A percentile compares a stretch with the other conserved stretches of the same genome.
phyloP scores from a whole-genome alignment of 768 basidiomycete species.

The Holtermanniella nyarrowii region DNA sequence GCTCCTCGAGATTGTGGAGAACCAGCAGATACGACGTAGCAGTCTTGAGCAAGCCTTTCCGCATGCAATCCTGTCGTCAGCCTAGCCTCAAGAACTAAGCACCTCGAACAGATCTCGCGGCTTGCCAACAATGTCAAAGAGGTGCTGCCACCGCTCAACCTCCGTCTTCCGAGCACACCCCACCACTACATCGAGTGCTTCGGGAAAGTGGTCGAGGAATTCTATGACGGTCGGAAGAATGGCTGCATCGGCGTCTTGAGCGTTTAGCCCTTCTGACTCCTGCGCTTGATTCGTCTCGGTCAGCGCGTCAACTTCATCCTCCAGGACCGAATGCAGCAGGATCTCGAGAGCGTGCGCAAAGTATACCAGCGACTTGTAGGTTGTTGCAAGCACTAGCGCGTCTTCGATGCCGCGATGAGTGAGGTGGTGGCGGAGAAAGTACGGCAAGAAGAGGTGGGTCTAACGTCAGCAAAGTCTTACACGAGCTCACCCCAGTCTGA shows the following conservation, averaged over 20 bases:
- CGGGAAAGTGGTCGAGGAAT: slow-evolving; percentile 91
- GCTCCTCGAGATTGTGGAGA: slow-evolving; percentile 81
- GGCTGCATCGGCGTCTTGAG: slow-evolving; percentile 6
- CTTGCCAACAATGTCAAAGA: slow-evolving; percentile 84
- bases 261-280: background rate
- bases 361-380: slow-evolving; percentile 80
- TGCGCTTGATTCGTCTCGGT: background rate
- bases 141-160: slow-evolving; percentile 72
- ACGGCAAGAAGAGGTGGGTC: slow-evolving; percentile 67
- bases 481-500: slow-evolving; percentile 68
- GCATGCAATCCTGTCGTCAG: background rate
- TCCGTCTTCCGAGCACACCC: slow-evolving; percentile 95
- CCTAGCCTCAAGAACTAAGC: slow-evolving; percentile 19
- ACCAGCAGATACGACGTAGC: slow-evolving; percentile 89
- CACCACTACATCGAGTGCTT: slow-evolving; percentile 81
- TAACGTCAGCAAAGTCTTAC: background rate
- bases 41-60: slow-evolving; percentile 51
- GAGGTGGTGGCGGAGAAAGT: slow-evolving; percentile 75
- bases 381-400: slow-evolving; percentile 73
- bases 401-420: slow-evolving; percentile 53
- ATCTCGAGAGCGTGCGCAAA: slow-evolving; percentile 92
- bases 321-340: slow-evolving; percentile 82
- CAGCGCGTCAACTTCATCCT: slow-evolving; percentile 54
- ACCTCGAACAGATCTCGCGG: slow-evolving; percentile 89
- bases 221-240: slow-evolving; percentile 63